Conservation (phyloP, 1,284 basidiomycete genomes). For the Rhodotorula sp. region DNA sequence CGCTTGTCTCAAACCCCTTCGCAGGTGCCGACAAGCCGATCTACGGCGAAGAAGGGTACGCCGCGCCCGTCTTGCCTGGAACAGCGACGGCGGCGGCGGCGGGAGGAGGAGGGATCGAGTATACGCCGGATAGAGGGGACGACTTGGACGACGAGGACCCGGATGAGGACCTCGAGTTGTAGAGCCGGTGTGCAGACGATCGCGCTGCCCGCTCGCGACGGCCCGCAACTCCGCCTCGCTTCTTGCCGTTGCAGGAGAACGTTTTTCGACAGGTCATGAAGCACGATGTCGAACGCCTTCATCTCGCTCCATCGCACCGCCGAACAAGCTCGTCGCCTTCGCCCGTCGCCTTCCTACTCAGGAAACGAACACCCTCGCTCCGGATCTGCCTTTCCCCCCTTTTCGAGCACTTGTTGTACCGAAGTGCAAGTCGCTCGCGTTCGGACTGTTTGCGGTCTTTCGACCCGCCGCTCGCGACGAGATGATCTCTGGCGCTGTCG, state of each 20-base stretch:
- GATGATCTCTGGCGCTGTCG: no score
- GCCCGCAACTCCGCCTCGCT: neutral
- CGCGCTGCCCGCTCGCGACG: no score
- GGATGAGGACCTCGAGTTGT: slow-evolving; percentile 82
- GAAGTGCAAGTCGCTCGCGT: no score
- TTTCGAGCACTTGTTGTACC: no score
- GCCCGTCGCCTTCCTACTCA: no score
- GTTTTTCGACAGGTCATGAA: neutral
- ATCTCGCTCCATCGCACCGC: neutral
- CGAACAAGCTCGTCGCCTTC: no score
- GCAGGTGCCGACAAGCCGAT: slow-evolving; percentile 5
- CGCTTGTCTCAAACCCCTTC: slow-evolving; percentile 79
- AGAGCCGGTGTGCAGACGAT: no score
- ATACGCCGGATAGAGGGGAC: slow-evolving; percentile 82
- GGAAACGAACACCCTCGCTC: neutral
- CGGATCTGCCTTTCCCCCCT: neutral
- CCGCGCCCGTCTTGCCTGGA: slow-evolving; percentile 47
- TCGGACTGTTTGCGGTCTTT: no score
- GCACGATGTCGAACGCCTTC: no score
- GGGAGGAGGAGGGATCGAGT: slow-evolving; percentile 54
- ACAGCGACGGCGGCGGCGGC: slow-evolving; percentile 45
- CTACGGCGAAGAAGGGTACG: slow-evolving; percentile 41
- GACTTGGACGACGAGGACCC: slow-evolving; percentile 87
- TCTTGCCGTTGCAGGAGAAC: neutral
- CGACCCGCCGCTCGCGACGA: no score